phyloP scores from a whole-genome alignment of 208 protist genomes.

The Entamoeba dispar region DNA sequence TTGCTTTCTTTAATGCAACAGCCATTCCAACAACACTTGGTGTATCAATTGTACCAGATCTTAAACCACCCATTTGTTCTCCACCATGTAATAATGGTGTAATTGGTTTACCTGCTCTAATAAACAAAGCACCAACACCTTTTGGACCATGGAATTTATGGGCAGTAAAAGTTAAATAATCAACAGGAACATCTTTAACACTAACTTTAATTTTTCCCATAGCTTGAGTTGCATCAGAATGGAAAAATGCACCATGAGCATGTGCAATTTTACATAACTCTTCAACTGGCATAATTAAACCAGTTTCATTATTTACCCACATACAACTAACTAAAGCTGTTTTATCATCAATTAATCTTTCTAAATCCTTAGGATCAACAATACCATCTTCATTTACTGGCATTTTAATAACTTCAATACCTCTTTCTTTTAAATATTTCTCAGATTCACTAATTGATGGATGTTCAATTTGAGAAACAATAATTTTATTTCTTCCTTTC shows the following conservation, averaged over 20 bases:
- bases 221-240: constrained; percentile 55
- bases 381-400: background rate
- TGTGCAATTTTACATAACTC: background rate
- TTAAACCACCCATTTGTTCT: constrained; percentile 80
- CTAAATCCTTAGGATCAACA: background rate
- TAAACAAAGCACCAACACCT: constrained; percentile 27
- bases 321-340: background rate
- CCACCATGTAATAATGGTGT: constrained; percentile 83
- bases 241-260: constrained; percentile 22
- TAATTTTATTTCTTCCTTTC: background rate
- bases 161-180: background rate
- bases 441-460: background rate
- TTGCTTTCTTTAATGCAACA: constrained; percentile 27
- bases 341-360: background rate
- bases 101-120: constrained; percentile 69
- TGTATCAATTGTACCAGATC: constrained; percentile 70
- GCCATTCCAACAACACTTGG: constrained; percentile 59
- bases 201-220: constrained; percentile 81
- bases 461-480: background rate
- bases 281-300: background rate
- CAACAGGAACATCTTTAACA: constrained; percentile 33
- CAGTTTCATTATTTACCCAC: constrained; percentile 3
- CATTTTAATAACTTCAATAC: background rate
- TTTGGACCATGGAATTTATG: constrained; percentile 12
- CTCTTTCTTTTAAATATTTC: background rate